Percentiles rank a stretch among this genome's conserved stretches.
Evolutionary conservation across 352 stramenopile species (phyloP).

Genomic region (Globisporangium barbulae): DNA sequence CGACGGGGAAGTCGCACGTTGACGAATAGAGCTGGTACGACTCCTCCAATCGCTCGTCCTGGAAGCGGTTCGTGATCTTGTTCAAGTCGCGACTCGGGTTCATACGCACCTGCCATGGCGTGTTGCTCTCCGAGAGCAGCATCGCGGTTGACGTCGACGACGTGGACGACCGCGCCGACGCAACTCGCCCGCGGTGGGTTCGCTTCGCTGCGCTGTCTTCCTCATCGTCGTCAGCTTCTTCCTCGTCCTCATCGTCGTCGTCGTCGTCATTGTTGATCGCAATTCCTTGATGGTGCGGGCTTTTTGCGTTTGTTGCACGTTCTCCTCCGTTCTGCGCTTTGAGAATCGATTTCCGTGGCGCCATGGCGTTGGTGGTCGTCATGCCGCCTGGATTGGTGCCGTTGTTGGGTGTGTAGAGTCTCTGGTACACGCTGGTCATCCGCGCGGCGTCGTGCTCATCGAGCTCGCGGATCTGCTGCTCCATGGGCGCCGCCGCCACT

Average conservation of each 20-base stretch:
- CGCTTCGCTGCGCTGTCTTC: neutral
- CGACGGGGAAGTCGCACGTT: conserved; percentile 59
- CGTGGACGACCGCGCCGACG: conserved; percentile 1
- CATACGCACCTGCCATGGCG: conserved; percentile 33
- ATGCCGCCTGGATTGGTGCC: neutral
- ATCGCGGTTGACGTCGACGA: conserved; percentile 10
- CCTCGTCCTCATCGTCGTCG: conserved; percentile 14
- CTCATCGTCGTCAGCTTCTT: neutral
- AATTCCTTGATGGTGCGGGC: conserved; percentile 7
- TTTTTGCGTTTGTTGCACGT: neutral
- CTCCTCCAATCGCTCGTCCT: conserved; percentile 63
- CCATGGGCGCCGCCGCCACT: conserved; percentile 18
- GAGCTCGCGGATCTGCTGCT: conserved; percentile 24
- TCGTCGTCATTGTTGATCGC: conserved; percentile 12
- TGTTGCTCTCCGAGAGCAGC: conserved; percentile 13
- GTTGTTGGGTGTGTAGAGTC: conserved; percentile 15
- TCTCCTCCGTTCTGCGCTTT: neutral
- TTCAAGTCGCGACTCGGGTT: conserved; percentile 52
- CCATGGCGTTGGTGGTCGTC: neutral
- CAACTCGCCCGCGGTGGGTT: conserved; percentile 5
- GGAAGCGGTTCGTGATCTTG: conserved; percentile 65
- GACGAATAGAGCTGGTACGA: conserved; percentile 82
- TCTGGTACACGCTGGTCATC: conserved; percentile 13
- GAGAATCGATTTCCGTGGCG: neutral
- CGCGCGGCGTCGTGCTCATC: conserved; percentile 4